Base-by-base conservation (phyloP, 2,329 filamentous ascomycete genomes). In the Aspergillus aculeatinus region DNA sequence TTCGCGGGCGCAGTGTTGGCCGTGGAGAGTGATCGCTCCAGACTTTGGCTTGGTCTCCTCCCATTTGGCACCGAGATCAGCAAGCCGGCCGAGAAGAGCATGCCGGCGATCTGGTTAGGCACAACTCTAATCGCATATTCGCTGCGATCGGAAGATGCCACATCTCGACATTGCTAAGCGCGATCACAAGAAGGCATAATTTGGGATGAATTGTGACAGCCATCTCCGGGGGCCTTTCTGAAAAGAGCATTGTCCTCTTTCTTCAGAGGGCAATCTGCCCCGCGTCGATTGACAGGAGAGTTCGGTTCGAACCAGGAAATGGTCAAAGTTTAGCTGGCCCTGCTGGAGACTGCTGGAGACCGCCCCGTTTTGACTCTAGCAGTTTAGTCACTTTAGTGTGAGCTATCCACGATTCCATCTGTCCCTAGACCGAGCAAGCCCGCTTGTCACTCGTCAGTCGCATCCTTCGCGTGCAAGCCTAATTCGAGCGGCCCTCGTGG, bases 171-270 rank as follows among this genome's bases (percentile, higher is more conserved):
- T 16, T 16, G 11, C 5, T 42, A 42, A n/a, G 14, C 39, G 16
- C 39, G 7, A 16, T 42, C 39, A n/a, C 14, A 42, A n/a, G 16
- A 42, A 42, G 16, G 39, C 39, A 42, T 42, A 58, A 54, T 50
- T 59, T 50, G 23, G 49, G 39, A 23, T 21, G 21, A 21, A 21
- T 42, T n/a, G 53, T 55, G 59, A 39, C 48, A 50, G 33, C 57
- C 47, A 59, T 53, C 52, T 57, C 58, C 63, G 60, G 63, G 48
- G 39, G 39, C 53, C 47, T 64, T 35, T 55, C 61, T 64, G 10
- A 58, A 60, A 64, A 58, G 55, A 62, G 62, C 39, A 60, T 58
- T 55, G 59, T 42, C 27, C 55, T 33, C 55, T 63, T 62, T 31
- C 62, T 62, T 11, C 23, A 58, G 55, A 57, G 21, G 57, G 62